Conservation (phyloP, 768 basidiomycete genomes). For the Leccinum boreale region DNA sequence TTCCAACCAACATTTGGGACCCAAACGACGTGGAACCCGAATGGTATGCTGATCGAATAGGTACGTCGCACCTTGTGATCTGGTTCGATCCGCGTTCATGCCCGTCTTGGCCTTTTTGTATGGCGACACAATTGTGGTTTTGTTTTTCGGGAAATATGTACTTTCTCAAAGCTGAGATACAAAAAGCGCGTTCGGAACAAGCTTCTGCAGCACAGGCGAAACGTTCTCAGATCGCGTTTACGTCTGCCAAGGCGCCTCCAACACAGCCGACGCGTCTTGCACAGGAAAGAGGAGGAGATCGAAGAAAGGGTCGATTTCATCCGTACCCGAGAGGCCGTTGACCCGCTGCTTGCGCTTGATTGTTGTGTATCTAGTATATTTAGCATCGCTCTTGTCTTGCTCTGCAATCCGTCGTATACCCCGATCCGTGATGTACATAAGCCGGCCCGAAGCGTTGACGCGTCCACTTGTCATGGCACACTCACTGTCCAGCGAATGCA, state of each 20-base stretch:
- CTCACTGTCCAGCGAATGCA: constrained; percentile 82
- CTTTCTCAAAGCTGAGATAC: constrained; percentile 50
- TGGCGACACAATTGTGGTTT: constrained; percentile 2
- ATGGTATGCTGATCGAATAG: constrained; percentile 78
- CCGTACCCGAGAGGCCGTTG: constrained; percentile 27
- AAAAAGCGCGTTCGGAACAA: constrained; percentile 63
- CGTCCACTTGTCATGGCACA: constrained; percentile 52
- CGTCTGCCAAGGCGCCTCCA: constrained; percentile 28
- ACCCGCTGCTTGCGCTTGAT: not conserved
- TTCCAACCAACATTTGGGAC: constrained; percentile 72
- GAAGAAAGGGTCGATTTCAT: constrained; percentile 26
- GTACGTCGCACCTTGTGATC: constrained; percentile 42
- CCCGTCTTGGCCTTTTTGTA: constrained; percentile 9
- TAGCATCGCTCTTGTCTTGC: constrained; percentile 4
- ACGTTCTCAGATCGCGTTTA: constrained; percentile 63
- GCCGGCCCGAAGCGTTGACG: not conserved
- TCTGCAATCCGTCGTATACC: constrained; percentile 2
- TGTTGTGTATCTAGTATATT: constrained; percentile 13
- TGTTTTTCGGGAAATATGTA: constrained; percentile 4
- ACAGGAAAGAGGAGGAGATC: constrained; percentile 18
- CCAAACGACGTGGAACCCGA: constrained; percentile 58
- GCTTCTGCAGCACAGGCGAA: constrained; percentile 52
- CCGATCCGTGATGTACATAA: constrained; percentile 14
- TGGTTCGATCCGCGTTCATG: constrained; percentile 27
- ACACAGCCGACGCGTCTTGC: constrained; percentile 7